Conservation (phyloP, 345 rosid genomes). For the Boechera stricta region DNA sequence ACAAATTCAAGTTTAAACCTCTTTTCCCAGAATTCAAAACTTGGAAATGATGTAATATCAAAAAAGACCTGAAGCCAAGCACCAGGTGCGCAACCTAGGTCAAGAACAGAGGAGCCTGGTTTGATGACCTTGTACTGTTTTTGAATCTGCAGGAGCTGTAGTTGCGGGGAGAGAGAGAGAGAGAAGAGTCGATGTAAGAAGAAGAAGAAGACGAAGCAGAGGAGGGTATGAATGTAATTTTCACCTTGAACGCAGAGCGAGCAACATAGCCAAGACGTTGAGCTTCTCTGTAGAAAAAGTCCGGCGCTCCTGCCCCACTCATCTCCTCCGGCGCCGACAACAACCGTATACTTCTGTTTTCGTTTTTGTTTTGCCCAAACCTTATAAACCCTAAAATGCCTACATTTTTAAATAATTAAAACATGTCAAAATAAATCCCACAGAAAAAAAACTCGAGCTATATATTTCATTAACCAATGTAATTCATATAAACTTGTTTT, state of each 20-base stretch:
- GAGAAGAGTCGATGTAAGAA: neutral
- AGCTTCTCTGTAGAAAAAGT: constrained; percentile 98
- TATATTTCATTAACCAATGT: too few relatives aligned
- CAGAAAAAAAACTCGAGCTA: too few relatives aligned
- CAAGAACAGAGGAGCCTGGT: constrained; percentile 89
- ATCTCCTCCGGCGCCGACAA: constrained; percentile 51
- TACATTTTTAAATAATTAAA: neutral
- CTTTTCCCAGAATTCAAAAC: neutral
- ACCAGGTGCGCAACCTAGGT: constrained; percentile 98
- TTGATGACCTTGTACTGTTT: constrained; percentile 78
- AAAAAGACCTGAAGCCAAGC: constrained; percentile 94
- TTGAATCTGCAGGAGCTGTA: constrained; percentile 91
- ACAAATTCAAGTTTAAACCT: constrained; percentile 16
- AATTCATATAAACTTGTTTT: too few relatives aligned
- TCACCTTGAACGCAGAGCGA: constrained; percentile 97
- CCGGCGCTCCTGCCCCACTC: constrained; percentile 84
- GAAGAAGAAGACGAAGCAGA: neutral
- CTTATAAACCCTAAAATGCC: constrained; percentile 21
- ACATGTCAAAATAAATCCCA: neutral
- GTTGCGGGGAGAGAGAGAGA: constrained; percentile 14
- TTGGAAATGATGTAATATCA: neutral
- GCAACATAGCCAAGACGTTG: constrained; percentile 97
- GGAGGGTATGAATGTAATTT: constrained; percentile 16
- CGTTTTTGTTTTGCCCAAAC: constrained; percentile 14
- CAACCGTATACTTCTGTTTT: constrained; percentile 15